These are phyloP conservation scores for Melampsora americana DNA, from an alignment of 1,284 basidiomycete species.

Conservation along the genomic window DNA sequence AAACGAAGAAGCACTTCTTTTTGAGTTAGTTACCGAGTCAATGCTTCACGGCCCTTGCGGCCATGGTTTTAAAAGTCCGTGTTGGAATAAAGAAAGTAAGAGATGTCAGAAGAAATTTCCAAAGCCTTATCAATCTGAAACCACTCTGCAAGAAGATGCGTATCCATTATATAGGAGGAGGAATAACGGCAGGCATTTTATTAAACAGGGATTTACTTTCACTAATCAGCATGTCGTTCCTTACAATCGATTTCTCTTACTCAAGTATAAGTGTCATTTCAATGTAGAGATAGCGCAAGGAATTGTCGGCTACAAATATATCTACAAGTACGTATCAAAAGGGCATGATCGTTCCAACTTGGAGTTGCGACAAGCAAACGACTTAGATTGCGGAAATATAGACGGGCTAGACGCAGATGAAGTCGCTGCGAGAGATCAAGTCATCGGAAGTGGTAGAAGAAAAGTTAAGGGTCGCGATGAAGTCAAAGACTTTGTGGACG, in stretches of 20 bases:
- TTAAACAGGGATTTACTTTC: constrained; percentile 7
- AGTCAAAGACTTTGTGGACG: constrained; percentile 54
- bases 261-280: constrained; percentile 58
- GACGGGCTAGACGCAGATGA: no score
- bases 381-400: no score
- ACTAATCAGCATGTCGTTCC: constrained; percentile 54
- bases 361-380: neutral
- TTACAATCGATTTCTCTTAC: constrained; percentile 53
- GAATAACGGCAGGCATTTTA: neutral
- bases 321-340: constrained; percentile 60
- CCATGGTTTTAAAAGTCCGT: no score
- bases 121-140: constrained; percentile 57
- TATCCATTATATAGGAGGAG: constrained; percentile 53
- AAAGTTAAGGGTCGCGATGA: constrained; percentile 51
- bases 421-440: no score
- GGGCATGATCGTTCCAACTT: constrained; percentile 56
- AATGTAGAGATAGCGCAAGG: constrained; percentile 57
- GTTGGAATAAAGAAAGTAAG: constrained; percentile 8
- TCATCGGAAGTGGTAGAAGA: no score
- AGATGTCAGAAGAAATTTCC: neutral
- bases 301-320: constrained; percentile 57
- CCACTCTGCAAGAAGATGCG: constrained; percentile 54
- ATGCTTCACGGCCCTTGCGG: constrained; percentile 61
- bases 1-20: constrained; percentile 55
- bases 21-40: constrained; percentile 51